Evolutionary conservation across 2,329 filamentous ascomycete genomes (phyloP).

Genomic region (Arthrobotrys pseudoclavata): DNA sequence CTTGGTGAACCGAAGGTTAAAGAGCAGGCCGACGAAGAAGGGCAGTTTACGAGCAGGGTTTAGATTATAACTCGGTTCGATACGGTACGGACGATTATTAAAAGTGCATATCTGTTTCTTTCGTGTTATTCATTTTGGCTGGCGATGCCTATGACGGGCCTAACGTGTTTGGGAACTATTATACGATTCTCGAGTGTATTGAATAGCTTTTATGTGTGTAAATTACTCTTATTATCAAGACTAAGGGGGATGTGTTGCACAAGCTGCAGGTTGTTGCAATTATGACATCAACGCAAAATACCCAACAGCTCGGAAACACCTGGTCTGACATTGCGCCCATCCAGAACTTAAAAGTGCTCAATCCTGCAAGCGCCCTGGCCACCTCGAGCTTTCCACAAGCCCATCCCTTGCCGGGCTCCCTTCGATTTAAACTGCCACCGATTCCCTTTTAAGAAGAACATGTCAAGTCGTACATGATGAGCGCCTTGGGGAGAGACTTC

Average conservation of each 20-base stretch:
- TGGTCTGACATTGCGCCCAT: conserved; percentile 24
- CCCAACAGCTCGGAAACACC: not conserved
- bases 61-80: not conserved
- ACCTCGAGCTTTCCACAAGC: not conserved
- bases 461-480: conserved; percentile 71
- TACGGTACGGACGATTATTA: not conserved
- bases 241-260: conserved; percentile 22
- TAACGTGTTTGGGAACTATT: conserved; percentile 2
- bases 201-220: conserved; percentile 5
- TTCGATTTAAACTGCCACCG: not conserved
- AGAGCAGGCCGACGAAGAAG: conserved; percentile 28
- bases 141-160: not conserved
- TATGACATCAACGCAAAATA: conserved; percentile 53
- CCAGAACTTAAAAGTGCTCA: not conserved
- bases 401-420: not conserved
- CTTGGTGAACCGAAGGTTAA: conserved; percentile 40
- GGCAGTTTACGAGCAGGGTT: conserved; percentile 22
- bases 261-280: conserved; percentile 43
- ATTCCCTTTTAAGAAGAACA: not conserved
- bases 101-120: not conserved
- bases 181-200: conserved; percentile 7
- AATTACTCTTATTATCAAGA: not conserved
- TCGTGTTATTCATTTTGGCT: not conserved
- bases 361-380: conserved; percentile 9
- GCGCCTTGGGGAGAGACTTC: conserved; percentile 83